These are phyloP conservation scores for Cyberlindnera saturnus DNA, from an alignment of 805 yeast species.

Conservation along the genomic window DNA sequence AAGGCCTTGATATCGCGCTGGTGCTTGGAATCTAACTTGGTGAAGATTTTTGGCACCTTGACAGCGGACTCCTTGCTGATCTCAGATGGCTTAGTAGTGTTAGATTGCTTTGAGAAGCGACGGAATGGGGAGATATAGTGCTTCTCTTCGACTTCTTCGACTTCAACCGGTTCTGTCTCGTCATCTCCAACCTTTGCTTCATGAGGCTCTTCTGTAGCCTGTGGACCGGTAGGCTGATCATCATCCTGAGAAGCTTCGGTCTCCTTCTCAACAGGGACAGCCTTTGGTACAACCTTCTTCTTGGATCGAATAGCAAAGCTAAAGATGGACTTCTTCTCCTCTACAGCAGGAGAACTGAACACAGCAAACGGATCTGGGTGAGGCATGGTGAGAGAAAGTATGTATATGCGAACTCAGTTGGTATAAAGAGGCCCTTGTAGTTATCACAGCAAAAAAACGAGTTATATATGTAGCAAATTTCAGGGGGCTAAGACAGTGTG, in stretches of 20 bases:
- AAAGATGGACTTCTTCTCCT: constrained; percentile 15
- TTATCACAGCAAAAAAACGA: too few relatives aligned
- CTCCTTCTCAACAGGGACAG: neutral
- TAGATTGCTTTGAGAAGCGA: constrained; percentile 2
- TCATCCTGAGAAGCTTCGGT: neutral
- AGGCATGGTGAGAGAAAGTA: constrained; percentile 7
- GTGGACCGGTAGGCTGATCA: constrained; percentile 1
- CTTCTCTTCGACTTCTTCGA: neutral
- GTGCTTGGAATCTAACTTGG: constrained; percentile 13
- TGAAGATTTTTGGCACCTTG: constrained; percentile 10
- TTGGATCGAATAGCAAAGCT: constrained; percentile 11
- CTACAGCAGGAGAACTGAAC: constrained; percentile 4
- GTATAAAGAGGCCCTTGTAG: too few relatives aligned
- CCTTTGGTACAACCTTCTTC: constrained; percentile 3
- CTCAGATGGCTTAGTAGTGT: neutral
- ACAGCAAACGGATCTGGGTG: constrained; percentile 22
- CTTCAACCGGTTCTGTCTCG: neutral
- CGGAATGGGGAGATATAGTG: constrained; percentile 16
- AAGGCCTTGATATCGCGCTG: constrained; percentile 12
- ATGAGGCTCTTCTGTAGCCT: neutral
- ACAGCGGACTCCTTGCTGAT: constrained; percentile 1
- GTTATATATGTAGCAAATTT: too few relatives aligned
- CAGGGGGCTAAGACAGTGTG: too few relatives aligned
- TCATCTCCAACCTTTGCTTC: neutral
- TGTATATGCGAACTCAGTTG: neutral